phyloP scores from a whole-genome alignment of 306 rosid species.

The Trichosanthes truncata region DNA sequence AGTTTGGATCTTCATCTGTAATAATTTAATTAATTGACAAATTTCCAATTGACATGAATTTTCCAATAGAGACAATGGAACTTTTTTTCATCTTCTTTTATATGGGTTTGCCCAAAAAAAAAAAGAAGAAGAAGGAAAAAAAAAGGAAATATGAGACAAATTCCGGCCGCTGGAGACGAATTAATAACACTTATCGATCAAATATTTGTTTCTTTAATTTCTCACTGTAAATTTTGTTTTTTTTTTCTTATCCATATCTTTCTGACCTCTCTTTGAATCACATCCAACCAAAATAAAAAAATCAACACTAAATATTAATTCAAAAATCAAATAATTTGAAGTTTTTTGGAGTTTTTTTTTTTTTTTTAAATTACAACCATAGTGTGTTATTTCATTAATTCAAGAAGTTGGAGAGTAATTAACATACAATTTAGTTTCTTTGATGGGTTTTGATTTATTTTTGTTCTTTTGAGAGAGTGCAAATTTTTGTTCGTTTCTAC shows the following conservation, averaged over 20 bases:
- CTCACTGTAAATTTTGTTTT: background rate
- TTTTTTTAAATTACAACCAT: background rate
- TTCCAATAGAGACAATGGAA: background rate
- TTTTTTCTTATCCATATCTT: background rate
- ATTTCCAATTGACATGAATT: background rate
- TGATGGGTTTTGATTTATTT: background rate
- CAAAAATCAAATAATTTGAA: background rate
- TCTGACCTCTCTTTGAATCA: background rate
- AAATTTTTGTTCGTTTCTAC: background rate
- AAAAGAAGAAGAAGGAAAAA: background rate
- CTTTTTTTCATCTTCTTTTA: background rate
- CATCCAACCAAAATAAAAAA: background rate
- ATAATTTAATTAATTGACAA: slow-evolving; percentile 9
- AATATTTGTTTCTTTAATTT: background rate
- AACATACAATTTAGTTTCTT: background rate
- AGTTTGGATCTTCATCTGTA: slow-evolving; percentile 95
- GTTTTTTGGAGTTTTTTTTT: background rate
- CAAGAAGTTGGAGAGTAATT: background rate
- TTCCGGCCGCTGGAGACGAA: slow-evolving; percentile 4
- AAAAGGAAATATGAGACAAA: background rate
- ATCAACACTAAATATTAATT: background rate
- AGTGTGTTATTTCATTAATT: background rate
- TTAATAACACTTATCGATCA: slow-evolving; percentile 1
- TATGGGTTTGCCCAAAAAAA: background rate
- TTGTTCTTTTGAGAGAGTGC: background rate